phyloP scores from a whole-genome alignment of 805 yeast species.

The Hanseniaspora opuntiae region DNA sequence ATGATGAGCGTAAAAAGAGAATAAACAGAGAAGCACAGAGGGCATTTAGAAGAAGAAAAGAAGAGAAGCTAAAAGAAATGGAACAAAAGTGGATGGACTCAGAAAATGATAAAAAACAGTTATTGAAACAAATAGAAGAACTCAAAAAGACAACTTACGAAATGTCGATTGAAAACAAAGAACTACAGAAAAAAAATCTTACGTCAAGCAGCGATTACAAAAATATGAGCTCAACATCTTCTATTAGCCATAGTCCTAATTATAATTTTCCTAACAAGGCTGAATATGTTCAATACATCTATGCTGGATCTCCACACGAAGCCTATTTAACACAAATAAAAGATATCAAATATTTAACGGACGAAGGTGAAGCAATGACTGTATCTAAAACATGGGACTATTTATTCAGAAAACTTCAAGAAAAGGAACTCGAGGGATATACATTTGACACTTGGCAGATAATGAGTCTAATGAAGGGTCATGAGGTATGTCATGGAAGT shows the following conservation, averaged over 20 bases:
- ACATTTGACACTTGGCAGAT: constrained; percentile 42
- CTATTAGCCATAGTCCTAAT: constrained; percentile 8
- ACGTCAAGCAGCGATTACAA: background rate
- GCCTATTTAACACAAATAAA: constrained; percentile 11
- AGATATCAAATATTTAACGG: constrained; percentile 18
- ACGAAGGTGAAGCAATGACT: constrained; percentile 41
- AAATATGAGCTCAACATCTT: background rate
- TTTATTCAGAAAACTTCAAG: constrained; percentile 39
- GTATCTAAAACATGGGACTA: constrained; percentile 78
- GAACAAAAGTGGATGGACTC: constrained; percentile 44
- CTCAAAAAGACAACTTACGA: constrained; percentile 42
- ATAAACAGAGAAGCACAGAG: constrained; percentile 80
- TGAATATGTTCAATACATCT: constrained; percentile 20
- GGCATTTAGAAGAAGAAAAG: constrained; percentile 74
- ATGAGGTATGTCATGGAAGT: constrained; percentile 63
- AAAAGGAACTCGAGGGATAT: constrained; percentile 21
- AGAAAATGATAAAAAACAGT: constrained; percentile 42
- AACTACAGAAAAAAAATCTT: constrained; percentile 26
- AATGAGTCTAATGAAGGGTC: constrained; percentile 47
- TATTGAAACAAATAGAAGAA: constrained; percentile 39
- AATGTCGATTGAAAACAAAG: constrained; percentile 50
- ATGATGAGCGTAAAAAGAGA: constrained; percentile 49
- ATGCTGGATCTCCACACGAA: background rate
- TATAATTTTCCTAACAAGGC: constrained; percentile 24
- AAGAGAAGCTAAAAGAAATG: constrained; percentile 53